phyloP scores from a whole-genome alignment of 805 yeast genomes.

The Saccharomyces jurei region DNA sequence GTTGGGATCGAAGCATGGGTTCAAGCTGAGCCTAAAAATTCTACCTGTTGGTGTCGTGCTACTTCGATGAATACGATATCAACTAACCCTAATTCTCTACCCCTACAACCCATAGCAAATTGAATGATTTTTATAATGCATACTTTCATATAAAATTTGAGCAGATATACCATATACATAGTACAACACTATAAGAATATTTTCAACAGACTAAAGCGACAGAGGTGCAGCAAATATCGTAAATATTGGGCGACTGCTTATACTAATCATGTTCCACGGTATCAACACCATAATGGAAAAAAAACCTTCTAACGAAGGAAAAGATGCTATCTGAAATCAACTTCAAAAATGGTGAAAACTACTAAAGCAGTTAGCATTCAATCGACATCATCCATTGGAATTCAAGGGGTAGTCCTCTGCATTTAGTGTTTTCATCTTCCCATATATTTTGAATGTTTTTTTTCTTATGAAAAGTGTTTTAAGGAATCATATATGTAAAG shows the following conservation, averaged over 20 bases:
- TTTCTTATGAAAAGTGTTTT: not conserved
- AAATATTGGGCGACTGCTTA: not conserved
- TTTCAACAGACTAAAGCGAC: not conserved
- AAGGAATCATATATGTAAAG: not conserved
- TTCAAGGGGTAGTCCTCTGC: not conserved
- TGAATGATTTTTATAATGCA: not conserved
- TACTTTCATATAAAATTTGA: not conserved
- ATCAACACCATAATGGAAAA: not conserved
- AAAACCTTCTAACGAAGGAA: not conserved
- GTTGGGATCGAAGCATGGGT: conserved; percentile 48
- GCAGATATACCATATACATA: not conserved
- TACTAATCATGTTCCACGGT: not conserved
- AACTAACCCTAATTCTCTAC: conserved; percentile 3
- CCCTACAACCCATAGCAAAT: not conserved
- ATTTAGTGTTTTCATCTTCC: not conserved
- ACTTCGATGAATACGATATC: conserved; percentile 11
- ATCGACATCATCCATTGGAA: not conserved
- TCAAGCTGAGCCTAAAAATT: conserved; percentile 59
- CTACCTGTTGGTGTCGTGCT: conserved; percentile 60
- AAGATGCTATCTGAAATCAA: not conserved
- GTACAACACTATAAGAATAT: not conserved
- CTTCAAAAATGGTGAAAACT: not conserved
- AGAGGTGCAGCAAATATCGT: not conserved
- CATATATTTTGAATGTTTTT: not conserved
- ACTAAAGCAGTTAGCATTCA: not conserved